phyloP scores from a whole-genome alignment of 2,329 filamentous ascomycete genomes.

The Aspergillus felis region DNA sequence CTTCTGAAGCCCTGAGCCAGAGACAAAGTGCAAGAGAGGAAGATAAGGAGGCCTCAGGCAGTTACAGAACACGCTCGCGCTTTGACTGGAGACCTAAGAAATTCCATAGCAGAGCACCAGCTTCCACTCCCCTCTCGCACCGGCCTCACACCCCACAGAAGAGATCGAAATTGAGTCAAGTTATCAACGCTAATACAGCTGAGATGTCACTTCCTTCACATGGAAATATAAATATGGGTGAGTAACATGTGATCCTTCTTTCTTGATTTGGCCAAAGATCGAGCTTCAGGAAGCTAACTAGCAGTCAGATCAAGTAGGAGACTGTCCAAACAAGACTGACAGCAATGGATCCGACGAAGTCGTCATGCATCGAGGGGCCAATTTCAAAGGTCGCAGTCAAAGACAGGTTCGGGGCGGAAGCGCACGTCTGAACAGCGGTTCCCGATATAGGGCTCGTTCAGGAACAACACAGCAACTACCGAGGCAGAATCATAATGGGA shows the following conservation, averaged over 20 bases:
- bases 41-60: neutral
- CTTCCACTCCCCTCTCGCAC: neutral
- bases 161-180: neutral
- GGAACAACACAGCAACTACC: neutral
- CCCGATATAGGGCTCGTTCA: neutral
- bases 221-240: neutral
- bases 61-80: neutral
- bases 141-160: neutral
- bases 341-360: constrained; percentile 20
- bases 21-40: neutral
- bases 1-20: neutral
- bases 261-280: neutral
- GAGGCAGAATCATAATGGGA: neutral
- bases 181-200: neutral
- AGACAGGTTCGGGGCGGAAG: neutral
- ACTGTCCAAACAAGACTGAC: constrained; percentile 3
- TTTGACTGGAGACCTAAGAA: neutral
- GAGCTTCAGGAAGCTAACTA: neutral
- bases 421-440: neutral
- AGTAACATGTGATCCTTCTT: neutral
- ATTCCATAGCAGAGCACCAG: neutral
- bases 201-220: neutral
- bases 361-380: constrained; percentile 12
- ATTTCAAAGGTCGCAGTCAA: neutral
- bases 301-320: neutral